phyloP scores from a whole-genome alignment of 2,329 filamentous ascomycete species.

The Thielaviopsis euricoi region DNA sequence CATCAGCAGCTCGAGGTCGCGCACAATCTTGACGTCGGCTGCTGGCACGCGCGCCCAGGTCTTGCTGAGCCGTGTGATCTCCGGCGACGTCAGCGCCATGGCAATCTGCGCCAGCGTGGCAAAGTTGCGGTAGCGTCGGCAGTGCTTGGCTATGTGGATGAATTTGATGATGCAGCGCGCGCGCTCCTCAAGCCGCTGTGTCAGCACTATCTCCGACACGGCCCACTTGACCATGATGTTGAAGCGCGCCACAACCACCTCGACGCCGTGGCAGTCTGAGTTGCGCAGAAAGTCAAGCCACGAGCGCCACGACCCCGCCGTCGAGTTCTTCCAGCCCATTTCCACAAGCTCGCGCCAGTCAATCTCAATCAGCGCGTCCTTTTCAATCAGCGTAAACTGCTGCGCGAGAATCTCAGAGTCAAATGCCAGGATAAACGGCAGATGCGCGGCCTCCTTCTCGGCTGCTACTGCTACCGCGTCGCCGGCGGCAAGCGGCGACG shows the following conservation, averaged over 20 bases:
- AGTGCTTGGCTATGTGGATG: conserved; percentile 66
- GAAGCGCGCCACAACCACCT: conserved; percentile 72
- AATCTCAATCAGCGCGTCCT: conserved; percentile 71
- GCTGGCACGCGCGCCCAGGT: conserved; percentile 58
- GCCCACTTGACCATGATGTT: conserved; percentile 83
- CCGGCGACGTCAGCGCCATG: conserved; percentile 58
- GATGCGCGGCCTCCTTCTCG: conserved; percentile 30
- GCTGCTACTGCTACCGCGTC: not conserved
- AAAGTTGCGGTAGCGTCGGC: conserved; percentile 62
- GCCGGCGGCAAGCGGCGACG: not conserved
- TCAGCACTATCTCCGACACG: conserved; percentile 63
- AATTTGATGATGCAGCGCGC: conserved; percentile 64
- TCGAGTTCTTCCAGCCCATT: conserved; percentile 61
- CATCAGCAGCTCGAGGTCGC: conserved; percentile 54
- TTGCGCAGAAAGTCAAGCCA: conserved; percentile 71
- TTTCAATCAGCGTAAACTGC: conserved; percentile 73
- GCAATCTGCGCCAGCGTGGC: conserved; percentile 70
- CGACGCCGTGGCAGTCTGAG: conserved; percentile 56
- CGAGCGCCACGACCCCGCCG: conserved; percentile 48
- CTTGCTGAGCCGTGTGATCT: conserved; percentile 47
- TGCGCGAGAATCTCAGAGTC: conserved; percentile 65
- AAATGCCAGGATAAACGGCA: conserved; percentile 69
- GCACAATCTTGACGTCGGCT: conserved; percentile 47
- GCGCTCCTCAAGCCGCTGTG: conserved; percentile 52
- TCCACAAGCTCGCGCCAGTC: conserved; percentile 80